Evolutionary conservation across 2,329 filamentous ascomycete genomes (phyloP), one percentile per base, ranked within the genome.

Genomic region (Paraphaeosphaeria sporulosa): DNA sequence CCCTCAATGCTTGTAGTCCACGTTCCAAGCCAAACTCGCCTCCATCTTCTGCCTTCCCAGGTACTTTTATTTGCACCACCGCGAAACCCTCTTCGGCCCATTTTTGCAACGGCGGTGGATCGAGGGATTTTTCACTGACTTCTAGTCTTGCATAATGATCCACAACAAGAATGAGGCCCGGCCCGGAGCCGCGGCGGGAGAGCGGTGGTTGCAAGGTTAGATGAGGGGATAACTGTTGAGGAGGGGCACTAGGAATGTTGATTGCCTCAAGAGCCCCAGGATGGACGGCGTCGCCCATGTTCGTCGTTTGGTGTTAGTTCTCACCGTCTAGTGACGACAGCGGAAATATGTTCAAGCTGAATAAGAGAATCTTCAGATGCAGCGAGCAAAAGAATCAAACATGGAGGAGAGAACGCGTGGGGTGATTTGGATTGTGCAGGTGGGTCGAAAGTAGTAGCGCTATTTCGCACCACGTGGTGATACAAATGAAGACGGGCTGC

Each of bases 71-170:
- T 71, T 89, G 83, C 0, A 80, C 86, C 3, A 91, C 87, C 0
- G 85, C 80, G 64, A 86, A 91, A 0, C 89, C 87, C 71, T 92
- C 89, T 70, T 92, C 89, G 0, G 88, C 89, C 89, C 89, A 91
- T 75, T 91, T 92, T 61, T 85, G 71, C 15, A 86, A 68, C 0
- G 86, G 85, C 9, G 84, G 80, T 0, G 89, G 88, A 56, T 84
- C 82, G 1, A 81, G 71, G 47, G 76, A 78, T 50, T 74, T 73
- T 30, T 79, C 79, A 36, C 70, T 74, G 43, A 68, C 55, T 15
- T 67, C 65, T 62, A 70, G 68, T 52, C 52, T 64, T 46, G 75
- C 68, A 42, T 71, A 70, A 48, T 74, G 64, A 7, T 82, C 77
- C 1, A 81, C 66, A 4, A 85, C 63, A 13, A 85, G 64, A 7